phyloP scores from a whole-genome alignment of 306 rosid species.

The Pyrus communis region DNA sequence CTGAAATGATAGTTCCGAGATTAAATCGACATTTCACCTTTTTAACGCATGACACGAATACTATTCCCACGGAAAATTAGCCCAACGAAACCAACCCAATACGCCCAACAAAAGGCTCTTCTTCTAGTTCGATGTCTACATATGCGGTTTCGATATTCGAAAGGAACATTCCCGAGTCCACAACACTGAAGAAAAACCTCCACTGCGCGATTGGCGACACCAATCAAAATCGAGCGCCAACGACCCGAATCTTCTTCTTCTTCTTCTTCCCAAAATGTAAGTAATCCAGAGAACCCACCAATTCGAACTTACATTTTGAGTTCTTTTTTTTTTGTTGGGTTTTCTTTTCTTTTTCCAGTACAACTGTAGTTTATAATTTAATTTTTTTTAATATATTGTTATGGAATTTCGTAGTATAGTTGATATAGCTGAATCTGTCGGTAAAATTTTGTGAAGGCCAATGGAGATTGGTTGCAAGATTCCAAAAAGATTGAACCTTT shows the following conservation, averaged over 20 bases:
- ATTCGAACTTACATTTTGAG: not conserved
- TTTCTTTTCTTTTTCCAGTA: not conserved
- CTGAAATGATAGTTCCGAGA: accelerated
- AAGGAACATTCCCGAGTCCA: not conserved
- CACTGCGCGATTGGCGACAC: not conserved
- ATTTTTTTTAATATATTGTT: not conserved
- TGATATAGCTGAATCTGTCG: slow-evolving; percentile 4
- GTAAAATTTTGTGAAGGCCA: slow-evolving; percentile 42
- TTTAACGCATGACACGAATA: not conserved
- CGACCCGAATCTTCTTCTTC: slow-evolving; percentile 6
- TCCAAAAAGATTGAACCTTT: slow-evolving; percentile 37
- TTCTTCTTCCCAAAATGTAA: slow-evolving; percentile 16
- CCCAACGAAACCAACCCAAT: not conserved
- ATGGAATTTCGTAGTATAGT: not conserved
- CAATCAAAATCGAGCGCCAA: slow-evolving; percentile 12
- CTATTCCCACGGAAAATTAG: not conserved
- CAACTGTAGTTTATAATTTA: not conserved
- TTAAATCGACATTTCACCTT: too few relatives aligned
- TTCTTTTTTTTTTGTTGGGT: not conserved
- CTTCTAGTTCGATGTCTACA: not conserved
- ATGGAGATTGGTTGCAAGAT: slow-evolving; percentile 51
- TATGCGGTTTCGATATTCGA: not conserved
- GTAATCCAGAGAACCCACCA: not conserved
- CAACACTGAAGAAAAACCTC: slow-evolving; percentile 15
- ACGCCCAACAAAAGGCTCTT: not conserved